Evolutionary conservation across 108 stramenopile genomes (phyloP), one percentile per base, ranked within the genome.

Genomic region (Epithemia pelagica): DNA sequence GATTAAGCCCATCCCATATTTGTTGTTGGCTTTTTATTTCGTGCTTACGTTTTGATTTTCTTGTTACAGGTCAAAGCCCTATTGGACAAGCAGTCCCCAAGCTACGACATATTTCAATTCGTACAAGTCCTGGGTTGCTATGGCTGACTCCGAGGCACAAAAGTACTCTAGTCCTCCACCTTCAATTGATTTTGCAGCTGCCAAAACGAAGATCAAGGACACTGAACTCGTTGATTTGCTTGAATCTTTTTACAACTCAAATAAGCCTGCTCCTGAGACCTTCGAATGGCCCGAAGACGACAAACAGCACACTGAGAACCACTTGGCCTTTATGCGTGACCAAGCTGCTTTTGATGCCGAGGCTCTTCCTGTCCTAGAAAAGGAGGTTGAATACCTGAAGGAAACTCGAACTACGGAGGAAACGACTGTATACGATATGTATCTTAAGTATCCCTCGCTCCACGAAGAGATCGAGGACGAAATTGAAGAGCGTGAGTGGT

Each of bases 401-500:
- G 62, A 79, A 32, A 87, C 86, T 69, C 80, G 82, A 56, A 90
- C 85, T 8, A 86, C 87, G 24, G 77, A 79, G 5, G 87, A 89
- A 19, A 87, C 80, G 27, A 82, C 82, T 33, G 67, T 79, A 29
- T 82, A 70, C 59, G 88, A 94, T 37, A 70, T 94, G 69, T 85
- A 83, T 79, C 82, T 87, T 46, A 75, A 82, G 73, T 90, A 94
- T 72, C 92, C 92, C n/a, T 85, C 85, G 57, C 86, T 94, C 66
- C 88, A 86, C 23, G 89, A 90, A 62, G 89, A 94, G 67, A 82
- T 88, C 31, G 88, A 90, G 67, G 78, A 85, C 51, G 92, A 94
- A 67, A 85, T 94, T 66, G 89, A 90, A 67, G 71, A 79, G 29
- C 90, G 92, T 74, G 84, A 90, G 67, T 94, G 92, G 92, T 94